Conservation (phyloP, 1,284 basidiomycete species). For the Erythrobasidium hasegawianum region DNA sequence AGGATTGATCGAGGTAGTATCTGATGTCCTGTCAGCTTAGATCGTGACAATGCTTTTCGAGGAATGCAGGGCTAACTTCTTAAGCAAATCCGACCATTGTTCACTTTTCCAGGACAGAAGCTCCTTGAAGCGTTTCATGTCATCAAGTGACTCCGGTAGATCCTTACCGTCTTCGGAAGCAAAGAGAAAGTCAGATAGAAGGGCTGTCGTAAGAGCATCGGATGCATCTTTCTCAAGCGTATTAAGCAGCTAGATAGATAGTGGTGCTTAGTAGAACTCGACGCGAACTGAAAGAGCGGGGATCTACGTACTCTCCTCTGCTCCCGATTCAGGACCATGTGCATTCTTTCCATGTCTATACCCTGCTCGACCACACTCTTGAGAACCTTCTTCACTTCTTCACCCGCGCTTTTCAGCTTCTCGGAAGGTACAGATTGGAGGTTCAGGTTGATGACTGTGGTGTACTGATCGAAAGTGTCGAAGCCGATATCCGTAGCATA, state of each 20-base stretch:
- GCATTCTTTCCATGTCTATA: constrained; percentile 89
- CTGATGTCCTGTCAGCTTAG: constrained; percentile 51
- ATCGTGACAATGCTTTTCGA: background rate
- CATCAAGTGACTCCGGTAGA: constrained; percentile 65
- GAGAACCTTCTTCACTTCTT: constrained; percentile 67
- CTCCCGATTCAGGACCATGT: constrained; percentile 79
- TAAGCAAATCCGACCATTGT: constrained; percentile 77
- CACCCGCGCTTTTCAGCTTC: constrained; percentile 67
- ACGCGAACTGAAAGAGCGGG: background rate
- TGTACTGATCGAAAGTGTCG: constrained; percentile 68
- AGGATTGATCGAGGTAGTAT: constrained; percentile 69
- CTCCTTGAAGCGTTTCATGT: constrained; percentile 45
- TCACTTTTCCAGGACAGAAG: constrained; percentile 61
- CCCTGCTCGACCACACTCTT: constrained; percentile 68
- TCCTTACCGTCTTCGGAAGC: constrained; percentile 79
- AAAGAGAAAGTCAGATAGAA: constrained; percentile 73
- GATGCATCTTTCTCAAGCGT: constrained; percentile 51
- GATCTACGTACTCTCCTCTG: constrained; percentile 68
- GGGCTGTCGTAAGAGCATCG: constrained; percentile 48
- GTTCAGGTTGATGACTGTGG: constrained; percentile 69
- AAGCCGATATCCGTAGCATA: constrained; percentile 81
- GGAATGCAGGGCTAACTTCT: constrained; percentile 57
- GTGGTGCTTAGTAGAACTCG: background rate
- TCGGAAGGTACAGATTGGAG: constrained; percentile 80
- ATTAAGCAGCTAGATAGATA: constrained; percentile 46